Percentiles rank a stretch among this genome's conserved stretches.
Evolutionary conservation across 768 basidiomycete species (phyloP).

Genomic region (Tulasnella sp.): DNA sequence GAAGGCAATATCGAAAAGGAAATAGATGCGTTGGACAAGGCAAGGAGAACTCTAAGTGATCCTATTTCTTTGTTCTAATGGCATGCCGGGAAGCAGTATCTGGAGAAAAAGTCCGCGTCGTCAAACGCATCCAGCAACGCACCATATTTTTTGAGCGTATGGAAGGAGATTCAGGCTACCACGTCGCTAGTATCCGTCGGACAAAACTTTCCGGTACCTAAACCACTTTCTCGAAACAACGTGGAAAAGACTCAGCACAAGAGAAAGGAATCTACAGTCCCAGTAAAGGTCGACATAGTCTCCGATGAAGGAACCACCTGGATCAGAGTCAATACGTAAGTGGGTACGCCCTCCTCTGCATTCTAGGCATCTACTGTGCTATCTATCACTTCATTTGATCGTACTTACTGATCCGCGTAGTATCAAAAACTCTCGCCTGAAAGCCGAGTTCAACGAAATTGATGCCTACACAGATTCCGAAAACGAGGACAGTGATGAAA

Average conservation of each 20-base stretch:
- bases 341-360: slow-evolving; percentile 24
- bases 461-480: slow-evolving; percentile 56
- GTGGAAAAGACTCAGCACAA: slow-evolving; percentile 18
- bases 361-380: background rate
- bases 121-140: slow-evolving; percentile 49
- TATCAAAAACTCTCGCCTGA: slow-evolving; percentile 64
- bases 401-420: slow-evolving; percentile 32
- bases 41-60: slow-evolving; percentile 24
- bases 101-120: background rate
- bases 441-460: slow-evolving; percentile 75
- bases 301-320: slow-evolving; percentile 65
- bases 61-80: background rate
- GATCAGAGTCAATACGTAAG: slow-evolving; percentile 85
- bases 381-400: background rate
- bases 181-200: slow-evolving; percentile 49
- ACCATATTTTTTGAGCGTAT: slow-evolving; percentile 71
- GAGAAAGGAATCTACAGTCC: background rate
- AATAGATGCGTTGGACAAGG: slow-evolving; percentile 38
- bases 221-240: slow-evolving; percentile 4
- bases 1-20: slow-evolving; percentile 41
- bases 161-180: slow-evolving; percentile 65
- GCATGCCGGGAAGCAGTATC: background rate
- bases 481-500: slow-evolving; percentile 25
- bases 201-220: slow-evolving; percentile 40
- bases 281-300: slow-evolving; percentile 72